Evolutionary conservation across 202 grass and related monocot species (phyloP), one percentile per base, ranked within the genome.

Genomic region (Zoysia matrella): DNA sequence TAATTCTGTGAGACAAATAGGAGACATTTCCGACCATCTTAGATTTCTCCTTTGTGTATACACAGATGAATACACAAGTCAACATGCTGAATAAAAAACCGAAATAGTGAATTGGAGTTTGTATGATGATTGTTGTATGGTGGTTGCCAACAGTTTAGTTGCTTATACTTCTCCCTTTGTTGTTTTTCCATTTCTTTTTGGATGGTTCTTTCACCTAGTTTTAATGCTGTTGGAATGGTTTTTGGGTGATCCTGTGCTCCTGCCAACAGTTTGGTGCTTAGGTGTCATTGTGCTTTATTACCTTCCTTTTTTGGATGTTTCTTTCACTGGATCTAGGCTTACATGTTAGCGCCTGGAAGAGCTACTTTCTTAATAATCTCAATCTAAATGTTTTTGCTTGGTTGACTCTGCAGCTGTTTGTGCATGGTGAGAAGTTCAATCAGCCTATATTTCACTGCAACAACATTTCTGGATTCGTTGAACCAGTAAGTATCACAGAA

Each of bases 401-500:
- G 2, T 52, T 14, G 30, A 69, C 10, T 69, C 77, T 71, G 74
- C 90, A 97, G 95, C 49, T 97, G 47, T 91, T 86, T 76, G 90
- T 97, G 71, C 90, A 93, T 0, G 88, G 88, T 55, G 88, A 97
- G 84, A 97, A 94, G 74, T 97, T 97, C 71, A 97, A 92, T 5
- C 95, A 97, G 40, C 95, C 95, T 60, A 94, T 97, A 88, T 97
- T 97, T 68, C 79, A 87, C 48, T 97, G 95, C 79, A 94, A 97
- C 80, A 97, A 97, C 82, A 94, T 97, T 15, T 91, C 92, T 66
- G 95, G 95, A 71, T 94, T 52, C 12, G 92, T 97, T 30, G 92
- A 97, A 47, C 95, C 95, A 18, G 95, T 97, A 89, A 91, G 92
- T 94, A 66, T 62, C 44, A 51, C 4, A 44, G 8, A 72, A 64